Percentiles rank a stretch among this genome's conserved stretches.
These are phyloP conservation scores for Rhodamnia rubescens DNA, from an alignment of 345 rosid genomes.

Conservation along the genomic window DNA sequence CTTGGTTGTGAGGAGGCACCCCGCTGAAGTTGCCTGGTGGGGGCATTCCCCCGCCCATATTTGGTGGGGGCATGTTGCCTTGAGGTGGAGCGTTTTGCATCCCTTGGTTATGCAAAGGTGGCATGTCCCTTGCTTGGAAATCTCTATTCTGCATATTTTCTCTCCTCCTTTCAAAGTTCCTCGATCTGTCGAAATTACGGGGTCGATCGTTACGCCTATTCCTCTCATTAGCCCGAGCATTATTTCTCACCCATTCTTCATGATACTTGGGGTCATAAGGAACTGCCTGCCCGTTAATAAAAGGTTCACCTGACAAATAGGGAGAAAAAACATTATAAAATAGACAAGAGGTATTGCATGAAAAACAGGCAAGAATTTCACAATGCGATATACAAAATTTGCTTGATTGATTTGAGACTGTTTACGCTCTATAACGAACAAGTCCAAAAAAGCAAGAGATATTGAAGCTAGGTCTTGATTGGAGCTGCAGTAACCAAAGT, in stretches of 20 bases:
- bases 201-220: constrained; percentile 85
- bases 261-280: constrained; percentile 95
- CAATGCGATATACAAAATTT: not conserved
- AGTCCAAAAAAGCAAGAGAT: not conserved
- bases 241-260: constrained; percentile 97
- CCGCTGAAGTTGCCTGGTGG: not conserved
- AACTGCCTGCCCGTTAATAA: constrained; percentile 87
- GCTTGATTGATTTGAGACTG: not conserved
- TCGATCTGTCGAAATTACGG: constrained; percentile 58
- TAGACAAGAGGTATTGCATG: not conserved
- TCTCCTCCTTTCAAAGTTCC: constrained; percentile 87
- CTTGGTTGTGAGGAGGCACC: not conserved
- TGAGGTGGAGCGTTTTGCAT: constrained; percentile 2
- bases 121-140: not conserved
- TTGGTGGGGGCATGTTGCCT: not conserved
- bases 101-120: not conserved
- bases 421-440: not conserved
- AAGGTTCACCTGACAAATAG: constrained; percentile 70
- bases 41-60: not conserved
- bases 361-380: not conserved
- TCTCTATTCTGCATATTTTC: constrained; percentile 29
- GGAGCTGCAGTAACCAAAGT: not conserved
- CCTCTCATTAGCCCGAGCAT: constrained; percentile 77
- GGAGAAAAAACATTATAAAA: not conserved
- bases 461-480: not conserved